Percentiles rank a stretch among this genome's conserved stretches.
Evolutionary conservation across 208 protist genomes (phyloP).

Genomic region (Wallacemonas collosoma): DNA sequence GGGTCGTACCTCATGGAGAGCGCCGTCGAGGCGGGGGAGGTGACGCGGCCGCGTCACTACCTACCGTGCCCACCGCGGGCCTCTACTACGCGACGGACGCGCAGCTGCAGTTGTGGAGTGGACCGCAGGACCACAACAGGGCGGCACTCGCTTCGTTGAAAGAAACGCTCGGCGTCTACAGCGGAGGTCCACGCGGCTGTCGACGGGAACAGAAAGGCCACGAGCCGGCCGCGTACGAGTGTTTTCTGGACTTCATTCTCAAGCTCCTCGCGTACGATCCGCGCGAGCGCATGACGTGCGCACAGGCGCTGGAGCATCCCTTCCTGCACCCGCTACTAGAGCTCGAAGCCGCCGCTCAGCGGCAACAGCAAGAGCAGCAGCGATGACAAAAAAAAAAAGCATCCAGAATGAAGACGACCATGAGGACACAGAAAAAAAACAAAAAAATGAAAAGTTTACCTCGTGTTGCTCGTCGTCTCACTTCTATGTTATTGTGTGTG

Average conservation of each 20-base stretch:
- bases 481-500: too few relatives aligned
- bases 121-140: constrained; percentile 14
- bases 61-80: constrained; percentile 3
- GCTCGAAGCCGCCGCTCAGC: constrained; percentile 23
- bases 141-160: constrained; percentile 29
- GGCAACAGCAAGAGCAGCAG: constrained; percentile 36
- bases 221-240: constrained; percentile 56
- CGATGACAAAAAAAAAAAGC: neutral
- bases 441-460: neutral
- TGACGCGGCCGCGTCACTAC: constrained; percentile 22
- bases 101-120: constrained; percentile 25
- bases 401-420: neutral
- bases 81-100: constrained; percentile 28
- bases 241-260: constrained; percentile 82
- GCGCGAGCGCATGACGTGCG: constrained; percentile 63
- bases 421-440: constrained; percentile 3
- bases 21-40: constrained; percentile 13
- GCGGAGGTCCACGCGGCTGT: constrained; percentile 79
- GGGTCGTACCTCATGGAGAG: neutral
- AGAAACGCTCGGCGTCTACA: constrained; percentile 73
- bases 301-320: constrained; percentile 72
- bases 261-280: constrained; percentile 81
- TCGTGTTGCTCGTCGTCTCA: too few relatives aligned
- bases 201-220: constrained; percentile 75
- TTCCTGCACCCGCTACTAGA: constrained; percentile 64